Conservation (phyloP, 257 asterid species). For the Petunia secreta region DNA sequence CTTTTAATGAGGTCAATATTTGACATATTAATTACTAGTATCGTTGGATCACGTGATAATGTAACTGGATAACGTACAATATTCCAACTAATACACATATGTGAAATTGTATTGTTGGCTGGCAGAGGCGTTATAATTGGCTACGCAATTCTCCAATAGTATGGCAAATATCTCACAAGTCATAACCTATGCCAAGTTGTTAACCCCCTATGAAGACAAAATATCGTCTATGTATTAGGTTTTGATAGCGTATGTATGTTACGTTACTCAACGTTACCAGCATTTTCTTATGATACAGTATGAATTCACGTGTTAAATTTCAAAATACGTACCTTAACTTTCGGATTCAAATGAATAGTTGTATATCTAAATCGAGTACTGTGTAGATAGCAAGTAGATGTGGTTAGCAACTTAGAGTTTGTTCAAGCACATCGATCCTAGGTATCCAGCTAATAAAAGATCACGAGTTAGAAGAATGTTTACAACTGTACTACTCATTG, state of each 20-base stretch:
- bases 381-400: background rate
- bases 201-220: conserved; percentile 24
- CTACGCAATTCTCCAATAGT: conserved; percentile 28
- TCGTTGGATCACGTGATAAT: conserved; percentile 31
- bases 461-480: background rate
- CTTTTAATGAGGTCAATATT: conserved; percentile 16
- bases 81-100: background rate
- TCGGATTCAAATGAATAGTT: background rate
- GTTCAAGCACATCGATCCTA: background rate
- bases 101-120: background rate
- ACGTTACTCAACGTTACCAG: background rate
- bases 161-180: background rate
- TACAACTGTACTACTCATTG: background rate
- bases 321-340: conserved; percentile 3
- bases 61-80: background rate
- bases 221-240: background rate
- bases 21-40: background rate
- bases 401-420: background rate
- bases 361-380: background rate
- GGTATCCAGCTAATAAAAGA: too few species aligned
- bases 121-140: conserved; percentile 29
- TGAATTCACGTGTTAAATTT: conserved; percentile 2
- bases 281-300: background rate
- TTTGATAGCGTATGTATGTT: background rate
- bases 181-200: background rate